Evolutionary conservation across 768 basidiomycete species (phyloP).

Genomic region (Tubosaeta sp.): DNA sequence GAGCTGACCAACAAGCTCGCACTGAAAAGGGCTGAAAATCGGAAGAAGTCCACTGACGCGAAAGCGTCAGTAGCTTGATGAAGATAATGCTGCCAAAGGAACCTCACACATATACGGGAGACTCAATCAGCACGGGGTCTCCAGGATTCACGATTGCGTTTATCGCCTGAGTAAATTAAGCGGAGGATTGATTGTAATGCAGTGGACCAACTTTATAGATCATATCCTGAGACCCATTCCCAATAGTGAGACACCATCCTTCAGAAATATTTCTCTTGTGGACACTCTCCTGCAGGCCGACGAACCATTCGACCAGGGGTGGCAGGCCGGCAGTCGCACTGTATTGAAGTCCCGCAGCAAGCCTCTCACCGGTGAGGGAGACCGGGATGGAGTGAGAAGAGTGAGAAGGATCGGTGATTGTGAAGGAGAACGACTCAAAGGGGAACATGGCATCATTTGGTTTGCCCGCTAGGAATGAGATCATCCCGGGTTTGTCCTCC

Average conservation of each 20-base stretch:
- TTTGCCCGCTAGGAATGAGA: constrained; percentile 85
- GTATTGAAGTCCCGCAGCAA: constrained; percentile 75
- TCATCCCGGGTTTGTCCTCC: constrained; percentile 71
- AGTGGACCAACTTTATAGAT: constrained; percentile 65
- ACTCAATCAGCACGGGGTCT: constrained; percentile 78
- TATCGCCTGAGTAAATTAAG: constrained; percentile 50
- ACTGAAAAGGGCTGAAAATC: constrained; percentile 50
- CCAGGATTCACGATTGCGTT: constrained; percentile 71
- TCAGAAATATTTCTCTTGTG: constrained; percentile 61
- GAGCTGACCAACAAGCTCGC: constrained; percentile 53
- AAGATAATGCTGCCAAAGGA: constrained; percentile 7
- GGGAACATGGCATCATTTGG: constrained; percentile 89
- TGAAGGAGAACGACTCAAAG: constrained; percentile 74
- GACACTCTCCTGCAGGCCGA: constrained; percentile 60
- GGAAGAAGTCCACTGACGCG: constrained; percentile 58
- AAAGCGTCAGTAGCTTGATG: constrained; percentile 4
- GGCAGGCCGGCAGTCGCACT: constrained; percentile 66
- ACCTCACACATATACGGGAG: constrained; percentile 70
- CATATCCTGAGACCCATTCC: constrained; percentile 84
- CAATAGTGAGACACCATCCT: constrained; percentile 76
- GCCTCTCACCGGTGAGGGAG: constrained; percentile 50
- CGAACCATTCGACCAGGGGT: constrained; percentile 61
- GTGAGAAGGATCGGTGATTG: constrained; percentile 47
- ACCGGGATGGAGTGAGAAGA: constrained; percentile 44
- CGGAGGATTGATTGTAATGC: background rate